phyloP scores from a whole-genome alignment of 163 green algal species.

The Volvox carteri region DNA sequence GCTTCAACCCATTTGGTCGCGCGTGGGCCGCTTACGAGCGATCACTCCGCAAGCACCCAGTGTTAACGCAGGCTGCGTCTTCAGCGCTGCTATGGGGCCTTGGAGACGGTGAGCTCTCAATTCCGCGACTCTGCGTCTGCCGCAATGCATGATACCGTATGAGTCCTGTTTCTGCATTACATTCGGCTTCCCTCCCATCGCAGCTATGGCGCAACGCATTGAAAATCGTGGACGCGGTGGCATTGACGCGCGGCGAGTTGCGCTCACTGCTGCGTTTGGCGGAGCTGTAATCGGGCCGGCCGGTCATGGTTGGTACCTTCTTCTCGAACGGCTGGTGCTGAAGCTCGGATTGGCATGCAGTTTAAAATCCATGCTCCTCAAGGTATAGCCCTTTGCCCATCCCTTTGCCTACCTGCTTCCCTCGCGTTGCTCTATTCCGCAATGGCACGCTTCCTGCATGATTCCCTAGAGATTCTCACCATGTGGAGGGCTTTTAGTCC shows the following conservation, averaged over 20 bases:
- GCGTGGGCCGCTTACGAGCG: slow-evolving; percentile 67
- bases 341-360: slow-evolving; percentile 31
- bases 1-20: slow-evolving; percentile 27
- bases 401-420: no score
- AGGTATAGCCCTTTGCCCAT: no score
- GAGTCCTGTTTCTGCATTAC: background rate
- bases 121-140: background rate
- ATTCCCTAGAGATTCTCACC: no score
- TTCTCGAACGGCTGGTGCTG: slow-evolving; percentile 48
- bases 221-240: slow-evolving; percentile 39
- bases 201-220: slow-evolving; percentile 70
- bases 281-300: slow-evolving; percentile 65
- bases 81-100: slow-evolving; percentile 70
- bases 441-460: no score
- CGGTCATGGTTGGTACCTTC: slow-evolving; percentile 68
- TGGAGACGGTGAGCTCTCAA: slow-evolving; percentile 59
- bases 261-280: slow-evolving; percentile 65
- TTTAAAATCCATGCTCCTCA: slow-evolving; percentile 64
- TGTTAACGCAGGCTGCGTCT: slow-evolving; percentile 70
- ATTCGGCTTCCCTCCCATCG: background rate
- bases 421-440: no score
- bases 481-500: no score
- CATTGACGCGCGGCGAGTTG: slow-evolving; percentile 49
- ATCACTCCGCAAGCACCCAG: slow-evolving; percentile 61
- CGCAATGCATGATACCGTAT: background rate